phyloP scores from a whole-genome alignment of 2,329 filamentous ascomycete species.

The Colletotrichum somersetense region DNA sequence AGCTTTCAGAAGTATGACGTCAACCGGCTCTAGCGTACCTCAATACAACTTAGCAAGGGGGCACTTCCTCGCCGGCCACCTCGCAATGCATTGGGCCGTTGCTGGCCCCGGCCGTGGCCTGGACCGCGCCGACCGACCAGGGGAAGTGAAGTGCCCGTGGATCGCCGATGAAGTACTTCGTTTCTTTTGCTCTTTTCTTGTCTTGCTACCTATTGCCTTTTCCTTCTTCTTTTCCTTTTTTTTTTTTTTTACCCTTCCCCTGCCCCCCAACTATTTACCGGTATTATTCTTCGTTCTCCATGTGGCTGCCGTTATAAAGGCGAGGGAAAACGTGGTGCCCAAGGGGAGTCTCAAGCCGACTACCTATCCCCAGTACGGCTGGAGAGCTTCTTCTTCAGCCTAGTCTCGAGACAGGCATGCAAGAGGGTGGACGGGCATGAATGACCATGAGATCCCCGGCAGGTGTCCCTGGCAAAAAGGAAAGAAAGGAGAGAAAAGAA shows the following conservation, averaged over 20 bases:
- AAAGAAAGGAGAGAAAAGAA: too few relatives aligned
- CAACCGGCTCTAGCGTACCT: constrained; percentile 40
- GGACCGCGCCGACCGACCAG: constrained; percentile 37
- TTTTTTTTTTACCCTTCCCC: not conserved
- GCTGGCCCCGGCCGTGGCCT: constrained; percentile 21
- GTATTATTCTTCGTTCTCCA: not conserved
- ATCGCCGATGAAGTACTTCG: constrained; percentile 37
- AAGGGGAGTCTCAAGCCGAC: not conserved
- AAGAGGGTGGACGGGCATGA: not conserved
- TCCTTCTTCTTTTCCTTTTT: not conserved
- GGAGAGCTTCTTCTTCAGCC: too few relatives aligned
- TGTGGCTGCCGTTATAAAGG: constrained; percentile 4
- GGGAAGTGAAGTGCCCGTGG: constrained; percentile 16
- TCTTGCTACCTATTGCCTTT: too few relatives aligned
- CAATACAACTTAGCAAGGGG: constrained; percentile 34
- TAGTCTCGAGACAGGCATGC: not conserved
- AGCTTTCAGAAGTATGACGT: constrained; percentile 43
- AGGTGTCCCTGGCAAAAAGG: not conserved
- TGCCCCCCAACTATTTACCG: not conserved
- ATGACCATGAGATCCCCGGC: not conserved
- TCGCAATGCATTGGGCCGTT: constrained; percentile 31
- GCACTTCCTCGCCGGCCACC: constrained; percentile 32
- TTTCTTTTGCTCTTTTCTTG: not conserved
- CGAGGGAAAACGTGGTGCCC: not conserved
- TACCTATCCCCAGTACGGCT: not conserved